Conservation (phyloP, 2,329 filamentous ascomycete genomes). For the Penicillium crustosum region DNA sequence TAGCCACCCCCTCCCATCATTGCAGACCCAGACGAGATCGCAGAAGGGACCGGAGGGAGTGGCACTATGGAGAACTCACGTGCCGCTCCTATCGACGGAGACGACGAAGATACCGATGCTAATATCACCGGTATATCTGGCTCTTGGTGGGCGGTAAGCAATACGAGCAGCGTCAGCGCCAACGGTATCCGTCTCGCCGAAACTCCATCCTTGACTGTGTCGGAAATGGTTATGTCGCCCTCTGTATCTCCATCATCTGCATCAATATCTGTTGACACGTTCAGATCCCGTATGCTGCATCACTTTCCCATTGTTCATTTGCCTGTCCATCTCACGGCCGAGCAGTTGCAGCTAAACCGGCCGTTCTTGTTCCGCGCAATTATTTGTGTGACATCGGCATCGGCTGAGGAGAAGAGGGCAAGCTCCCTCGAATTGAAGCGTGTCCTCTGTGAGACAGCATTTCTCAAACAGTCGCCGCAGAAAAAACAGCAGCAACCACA, state of each 20-base stretch:
- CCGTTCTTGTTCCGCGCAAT: background rate
- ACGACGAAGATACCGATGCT: background rate
- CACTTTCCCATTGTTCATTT: background rate
- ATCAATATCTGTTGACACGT: background rate
- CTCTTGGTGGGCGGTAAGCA: background rate
- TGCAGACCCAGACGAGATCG: background rate
- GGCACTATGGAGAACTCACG: background rate
- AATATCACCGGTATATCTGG: background rate
- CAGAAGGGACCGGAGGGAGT: background rate
- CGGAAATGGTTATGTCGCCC: background rate
- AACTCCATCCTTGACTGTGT: background rate
- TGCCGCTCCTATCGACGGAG: background rate
- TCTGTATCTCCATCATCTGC: background rate
- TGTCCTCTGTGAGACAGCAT: background rate
- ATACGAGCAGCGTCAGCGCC: background rate
- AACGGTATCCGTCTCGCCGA: background rate
- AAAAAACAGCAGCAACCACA: background rate
- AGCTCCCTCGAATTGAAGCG: background rate
- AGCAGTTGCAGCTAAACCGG: background rate
- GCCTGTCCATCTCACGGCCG: background rate
- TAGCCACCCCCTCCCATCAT: background rate
- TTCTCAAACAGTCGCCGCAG: background rate
- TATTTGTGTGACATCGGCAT: background rate
- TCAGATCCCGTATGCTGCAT: background rate
- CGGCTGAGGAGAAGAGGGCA: background rate